A percentile compares a stretch with the other conserved stretches of the same genome.
Evolutionary conservation across 2,329 filamentous ascomycete genomes (phyloP).

Genomic region (Lojkania enalia): DNA sequence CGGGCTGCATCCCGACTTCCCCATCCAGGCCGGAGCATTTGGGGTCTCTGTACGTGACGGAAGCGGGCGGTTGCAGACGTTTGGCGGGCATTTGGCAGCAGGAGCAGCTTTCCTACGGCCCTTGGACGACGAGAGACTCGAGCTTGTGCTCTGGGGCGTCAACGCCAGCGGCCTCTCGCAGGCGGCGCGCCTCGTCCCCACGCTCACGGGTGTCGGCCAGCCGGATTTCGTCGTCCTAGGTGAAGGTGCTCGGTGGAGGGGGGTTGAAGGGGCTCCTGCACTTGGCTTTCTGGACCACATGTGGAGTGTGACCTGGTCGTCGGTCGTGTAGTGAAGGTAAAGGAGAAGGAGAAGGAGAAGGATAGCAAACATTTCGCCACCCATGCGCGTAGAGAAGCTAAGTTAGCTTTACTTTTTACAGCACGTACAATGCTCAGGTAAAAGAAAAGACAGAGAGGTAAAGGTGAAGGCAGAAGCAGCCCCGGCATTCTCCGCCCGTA

Average conservation of each 20-base stretch:
- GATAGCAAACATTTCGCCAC: background rate
- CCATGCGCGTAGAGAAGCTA: too few species aligned
- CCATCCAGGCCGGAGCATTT: slow-evolving; percentile 30
- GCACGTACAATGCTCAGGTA: too few species aligned
- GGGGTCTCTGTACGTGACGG: slow-evolving; percentile 27
- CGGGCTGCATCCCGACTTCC: slow-evolving; percentile 25
- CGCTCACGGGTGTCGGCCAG: slow-evolving; percentile 60
- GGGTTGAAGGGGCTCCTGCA: slow-evolving; percentile 55
- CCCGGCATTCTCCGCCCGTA: too few species aligned
- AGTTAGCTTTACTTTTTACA: too few species aligned
- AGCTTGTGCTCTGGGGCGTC: slow-evolving; percentile 60
- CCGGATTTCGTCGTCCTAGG: slow-evolving; percentile 60
- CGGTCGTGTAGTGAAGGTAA: slow-evolving; percentile 46
- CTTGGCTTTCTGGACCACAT: slow-evolving; percentile 59
- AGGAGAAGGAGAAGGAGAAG: background rate
- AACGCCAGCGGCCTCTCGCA: slow-evolving; percentile 53
- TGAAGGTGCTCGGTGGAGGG: slow-evolving; percentile 53
- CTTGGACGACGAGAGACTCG: slow-evolving; percentile 51
- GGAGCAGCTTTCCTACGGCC: slow-evolving; percentile 58
- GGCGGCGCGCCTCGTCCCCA: slow-evolving; percentile 58
- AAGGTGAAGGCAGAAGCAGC: too few species aligned
- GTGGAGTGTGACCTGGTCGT: slow-evolving; percentile 57
- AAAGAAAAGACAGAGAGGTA: too few species aligned
- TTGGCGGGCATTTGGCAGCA: slow-evolving; percentile 44
- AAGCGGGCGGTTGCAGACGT: slow-evolving; percentile 21